These are phyloP conservation scores for Testicularia cyperi DNA, from an alignment of 1,284 basidiomycete species.

Conservation along the genomic window DNA sequence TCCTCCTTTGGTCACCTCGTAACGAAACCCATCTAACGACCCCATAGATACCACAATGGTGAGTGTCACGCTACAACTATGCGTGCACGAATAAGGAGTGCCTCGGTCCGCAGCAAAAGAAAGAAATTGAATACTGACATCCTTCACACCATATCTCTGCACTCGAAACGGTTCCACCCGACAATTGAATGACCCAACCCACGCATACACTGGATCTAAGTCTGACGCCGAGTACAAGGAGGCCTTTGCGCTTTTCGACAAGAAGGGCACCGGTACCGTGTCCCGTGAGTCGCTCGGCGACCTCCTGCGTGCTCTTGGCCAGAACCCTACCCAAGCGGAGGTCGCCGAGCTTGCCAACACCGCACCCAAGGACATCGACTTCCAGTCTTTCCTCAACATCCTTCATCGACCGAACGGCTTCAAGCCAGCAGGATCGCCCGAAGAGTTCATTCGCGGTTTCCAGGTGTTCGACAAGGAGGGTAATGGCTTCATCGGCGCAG, in stretches of 20 bases:
- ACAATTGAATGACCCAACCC: no score
- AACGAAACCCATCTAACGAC: no score
- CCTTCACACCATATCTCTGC: no score
- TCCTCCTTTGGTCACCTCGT: no score
- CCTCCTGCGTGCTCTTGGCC: conserved; percentile 87
- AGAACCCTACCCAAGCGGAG: conserved; percentile 97
- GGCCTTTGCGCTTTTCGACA: conserved; percentile 96
- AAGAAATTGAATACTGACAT: no score
- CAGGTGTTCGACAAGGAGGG: conserved; percentile 99
- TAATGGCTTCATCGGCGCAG: conserved; percentile 92
- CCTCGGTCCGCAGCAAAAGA: no score
- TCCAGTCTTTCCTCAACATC: conserved; percentile 74
- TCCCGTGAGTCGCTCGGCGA: conserved; percentile 89
- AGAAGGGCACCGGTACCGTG: conserved; percentile 86
- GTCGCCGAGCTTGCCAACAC: conserved; percentile 76
- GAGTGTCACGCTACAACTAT: no score
- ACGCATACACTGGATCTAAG: conserved; percentile 10
- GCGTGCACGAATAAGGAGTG: no score
- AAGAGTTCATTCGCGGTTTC: conserved; percentile 98
- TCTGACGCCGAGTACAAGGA: conserved; percentile 68
- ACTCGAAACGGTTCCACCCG: no score
- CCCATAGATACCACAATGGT: no score
- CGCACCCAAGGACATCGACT: conserved; percentile 74
- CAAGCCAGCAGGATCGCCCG: conserved; percentile 72
- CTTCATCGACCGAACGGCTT: conserved; percentile 93